Conservation (phyloP, 768 basidiomycete species). For the Trametes coccinea region DNA sequence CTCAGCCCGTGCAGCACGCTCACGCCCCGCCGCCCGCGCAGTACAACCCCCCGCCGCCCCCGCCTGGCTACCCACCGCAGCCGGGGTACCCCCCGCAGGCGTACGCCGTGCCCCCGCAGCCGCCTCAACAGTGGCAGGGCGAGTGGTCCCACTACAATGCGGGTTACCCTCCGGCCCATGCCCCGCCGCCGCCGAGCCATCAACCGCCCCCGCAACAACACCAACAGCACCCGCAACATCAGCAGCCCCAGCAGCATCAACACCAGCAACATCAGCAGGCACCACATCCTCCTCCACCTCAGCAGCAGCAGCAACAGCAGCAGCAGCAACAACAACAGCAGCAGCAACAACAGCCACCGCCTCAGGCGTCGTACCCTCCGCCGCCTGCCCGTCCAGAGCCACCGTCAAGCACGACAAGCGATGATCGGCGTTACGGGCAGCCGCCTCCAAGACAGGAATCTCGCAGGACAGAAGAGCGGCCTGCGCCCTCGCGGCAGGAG, state of each 20-base stretch:
- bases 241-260: background rate
- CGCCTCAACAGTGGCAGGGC: conserved; percentile 18
- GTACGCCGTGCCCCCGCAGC: conserved; percentile 31
- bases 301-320: conserved; percentile 7
- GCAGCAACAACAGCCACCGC: background rate
- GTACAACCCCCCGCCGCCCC: conserved; percentile 30
- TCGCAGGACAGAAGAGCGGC: conserved; percentile 27
- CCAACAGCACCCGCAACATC: conserved; percentile 12
- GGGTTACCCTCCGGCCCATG: conserved; percentile 20
- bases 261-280: background rate
- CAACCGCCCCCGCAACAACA: background rate
- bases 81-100: conserved; percentile 33
- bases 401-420: conserved; percentile 5
- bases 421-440: conserved; percentile 22
- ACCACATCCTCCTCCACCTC: background rate
- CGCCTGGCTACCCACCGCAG: conserved; percentile 32
- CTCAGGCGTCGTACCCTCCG: no score
- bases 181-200: conserved; percentile 9
- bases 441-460: conserved; percentile 22
- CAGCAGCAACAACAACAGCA: conserved; percentile 5
- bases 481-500: conserved; percentile 13
- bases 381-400: background rate
- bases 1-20: conserved; percentile 16
- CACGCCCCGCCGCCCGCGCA: conserved; percentile 26
- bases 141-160: conserved; percentile 24